Percentiles rank a stretch among this genome's conserved stretches.
phyloP scores from a whole-genome alignment of 495 filamentous ascomycete genomes.

The Friedmanniomyces endolithicus region DNA sequence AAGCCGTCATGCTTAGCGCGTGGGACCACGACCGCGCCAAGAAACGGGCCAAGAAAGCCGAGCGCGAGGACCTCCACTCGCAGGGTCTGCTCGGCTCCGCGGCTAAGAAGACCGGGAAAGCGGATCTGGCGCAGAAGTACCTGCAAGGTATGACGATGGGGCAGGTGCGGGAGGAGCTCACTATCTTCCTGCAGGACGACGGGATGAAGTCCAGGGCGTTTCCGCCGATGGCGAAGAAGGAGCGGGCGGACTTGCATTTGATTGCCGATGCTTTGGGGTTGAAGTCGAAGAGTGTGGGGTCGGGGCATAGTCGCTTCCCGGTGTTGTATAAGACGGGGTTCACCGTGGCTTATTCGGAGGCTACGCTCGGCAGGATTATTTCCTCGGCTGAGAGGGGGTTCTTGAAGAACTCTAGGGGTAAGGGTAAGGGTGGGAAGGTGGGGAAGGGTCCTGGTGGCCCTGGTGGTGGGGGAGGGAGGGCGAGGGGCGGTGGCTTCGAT shows the following conservation, averaged over 20 bases:
- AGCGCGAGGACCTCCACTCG: slow-evolving; percentile 64
- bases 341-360: slow-evolving; percentile 43
- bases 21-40: slow-evolving; percentile 72
- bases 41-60: slow-evolving; percentile 65
- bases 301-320: slow-evolving; percentile 58
- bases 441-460: slow-evolving; percentile 5
- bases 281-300: slow-evolving; percentile 75
- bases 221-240: slow-evolving; percentile 69
- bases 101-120: slow-evolving; percentile 42
- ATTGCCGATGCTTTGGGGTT: slow-evolving; percentile 57
- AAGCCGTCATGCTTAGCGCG: slow-evolving; percentile 42
- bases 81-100: slow-evolving; percentile 61
- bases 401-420: not conserved
- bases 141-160: slow-evolving; percentile 53
- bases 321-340: slow-evolving; percentile 59
- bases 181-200: slow-evolving; percentile 51
- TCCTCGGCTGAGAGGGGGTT: not conserved
- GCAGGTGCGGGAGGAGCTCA: slow-evolving; percentile 61
- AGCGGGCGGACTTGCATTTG: slow-evolving; percentile 65
- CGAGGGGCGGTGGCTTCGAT: slow-evolving; percentile 34
- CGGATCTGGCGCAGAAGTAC: slow-evolving; percentile 63
- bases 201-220: slow-evolving; percentile 62
- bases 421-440: slow-evolving; percentile 22
- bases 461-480: not conserved
- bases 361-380: slow-evolving; percentile 14